These are phyloP conservation scores for Talaromyces sp. DNA, from an alignment of 2,329 filamentous ascomycete genomes.

Conservation along the genomic window DNA sequence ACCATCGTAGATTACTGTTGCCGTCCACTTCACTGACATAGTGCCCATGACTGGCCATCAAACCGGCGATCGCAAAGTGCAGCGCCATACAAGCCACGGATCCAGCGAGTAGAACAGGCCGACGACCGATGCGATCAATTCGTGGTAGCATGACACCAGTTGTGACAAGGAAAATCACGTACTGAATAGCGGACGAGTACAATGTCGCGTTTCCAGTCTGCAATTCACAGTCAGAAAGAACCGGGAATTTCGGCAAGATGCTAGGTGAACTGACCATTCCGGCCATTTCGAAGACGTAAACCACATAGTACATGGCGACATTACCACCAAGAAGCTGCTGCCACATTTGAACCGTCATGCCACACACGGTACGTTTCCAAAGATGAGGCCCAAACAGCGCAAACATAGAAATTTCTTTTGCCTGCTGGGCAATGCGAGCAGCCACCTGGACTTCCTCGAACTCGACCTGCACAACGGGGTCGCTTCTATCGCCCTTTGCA, in stretches of 20 bases:
- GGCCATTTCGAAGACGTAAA: slow-evolving; percentile 55
- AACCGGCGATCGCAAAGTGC: slow-evolving; percentile 50
- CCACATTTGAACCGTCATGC: slow-evolving; percentile 50
- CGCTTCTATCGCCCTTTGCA: slow-evolving; percentile 47
- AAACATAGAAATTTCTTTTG: slow-evolving; percentile 39
- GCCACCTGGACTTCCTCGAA: slow-evolving; percentile 35
- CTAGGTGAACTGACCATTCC: slow-evolving; percentile 46
- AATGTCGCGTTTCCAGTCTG: slow-evolving; percentile 37
- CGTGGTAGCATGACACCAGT: slow-evolving; percentile 46
- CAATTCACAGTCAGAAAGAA: slow-evolving; percentile 1
- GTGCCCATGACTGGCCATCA: slow-evolving; percentile 46
- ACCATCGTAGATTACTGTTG: slow-evolving; percentile 42
- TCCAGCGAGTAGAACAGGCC: slow-evolving; percentile 43
- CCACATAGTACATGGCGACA: slow-evolving; percentile 55
- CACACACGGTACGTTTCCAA: slow-evolving; percentile 49
- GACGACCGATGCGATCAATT: slow-evolving; percentile 47
- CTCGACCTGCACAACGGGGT: slow-evolving; percentile 53
- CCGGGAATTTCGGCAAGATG: slow-evolving; percentile 26
- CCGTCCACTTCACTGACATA: slow-evolving; percentile 40
- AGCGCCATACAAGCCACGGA: slow-evolving; percentile 41
- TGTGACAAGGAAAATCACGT: slow-evolving; percentile 51
- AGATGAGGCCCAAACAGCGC: slow-evolving; percentile 44
- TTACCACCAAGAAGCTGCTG: slow-evolving; percentile 54
- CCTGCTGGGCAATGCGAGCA: slow-evolving; percentile 41
- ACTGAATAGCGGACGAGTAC: slow-evolving; percentile 52